These are phyloP conservation scores for Phytophthora fragariae DNA, from an alignment of 352 stramenopile species.

Conservation along the genomic window DNA sequence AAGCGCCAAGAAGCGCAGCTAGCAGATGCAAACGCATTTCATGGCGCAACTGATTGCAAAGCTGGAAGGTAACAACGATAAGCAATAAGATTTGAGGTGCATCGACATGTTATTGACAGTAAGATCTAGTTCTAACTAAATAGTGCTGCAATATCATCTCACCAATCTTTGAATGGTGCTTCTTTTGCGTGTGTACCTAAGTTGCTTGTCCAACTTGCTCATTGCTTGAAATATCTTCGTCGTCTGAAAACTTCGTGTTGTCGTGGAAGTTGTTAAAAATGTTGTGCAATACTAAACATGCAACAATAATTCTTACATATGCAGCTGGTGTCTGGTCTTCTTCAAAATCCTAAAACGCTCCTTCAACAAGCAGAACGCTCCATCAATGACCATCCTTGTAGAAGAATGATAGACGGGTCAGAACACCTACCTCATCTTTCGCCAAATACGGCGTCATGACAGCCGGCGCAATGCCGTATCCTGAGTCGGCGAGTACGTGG, in stretches of 20 bases:
- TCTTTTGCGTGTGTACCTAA: background rate
- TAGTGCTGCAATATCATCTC: background rate
- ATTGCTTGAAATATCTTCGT: background rate
- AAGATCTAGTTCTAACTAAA: background rate
- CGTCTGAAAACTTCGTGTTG: background rate
- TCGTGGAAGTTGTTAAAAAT: background rate
- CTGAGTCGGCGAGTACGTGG: background rate
- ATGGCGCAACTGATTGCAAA: background rate
- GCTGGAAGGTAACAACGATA: background rate
- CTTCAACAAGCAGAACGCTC: background rate
- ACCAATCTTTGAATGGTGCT: background rate
- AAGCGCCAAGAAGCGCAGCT: background rate
- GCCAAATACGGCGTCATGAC: background rate
- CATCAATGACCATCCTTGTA: background rate
- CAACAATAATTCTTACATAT: background rate
- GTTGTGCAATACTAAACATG: background rate
- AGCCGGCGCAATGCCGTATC: background rate
- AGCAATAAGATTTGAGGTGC: background rate
- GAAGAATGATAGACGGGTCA: background rate
- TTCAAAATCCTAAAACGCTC: background rate
- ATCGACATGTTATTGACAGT: background rate
- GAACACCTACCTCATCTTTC: background rate
- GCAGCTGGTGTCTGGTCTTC: background rate
- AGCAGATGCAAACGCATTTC: background rate
- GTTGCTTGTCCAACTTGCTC: background rate